Base-by-base conservation (phyloP, 129 eudicot species). In the Oenanthe sinensis region DNA sequence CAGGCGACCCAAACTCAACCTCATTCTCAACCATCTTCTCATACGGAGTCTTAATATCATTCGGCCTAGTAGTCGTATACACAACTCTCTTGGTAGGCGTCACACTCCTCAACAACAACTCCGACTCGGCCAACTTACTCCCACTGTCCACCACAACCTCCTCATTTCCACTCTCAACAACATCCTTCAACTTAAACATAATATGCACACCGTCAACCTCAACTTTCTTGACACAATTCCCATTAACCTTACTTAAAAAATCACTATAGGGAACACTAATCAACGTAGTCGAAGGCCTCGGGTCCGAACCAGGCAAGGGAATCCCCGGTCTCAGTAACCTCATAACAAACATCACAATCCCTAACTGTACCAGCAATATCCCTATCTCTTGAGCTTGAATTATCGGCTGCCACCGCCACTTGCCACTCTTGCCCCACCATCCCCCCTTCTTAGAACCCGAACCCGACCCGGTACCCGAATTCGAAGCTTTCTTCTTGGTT, bases 171-270 rank as follows among this genome's bases (percentile, higher is more conserved):
- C 82, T 86, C 72, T 67, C 72, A 12, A 28, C 72, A 47, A 68
- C 82, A 39, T 88, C 91, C 87, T 92, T 95, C 92, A 95, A 79
- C 79, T 88, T 95, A 81, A 95, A 95, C 96, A 90, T 87, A 30
- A 95, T 90, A 85, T 95, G 99, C 49, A 91, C 92, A 15, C 97
- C 99, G 85, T 95, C 99, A 55, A 95, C 99, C 85, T 95, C 99
- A 68, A 95, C 99, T 81, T 95, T 92, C 71, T 92, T 90, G 79
- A 95, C 97, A 81, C 89, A 87, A 87, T 95, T 86, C 42, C 88
- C 63, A 76, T 90, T 87, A 55, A 95, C 89, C 82, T 87, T 95
- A 78, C 83, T 87, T 85, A 95, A 82, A 75, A 95, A 95, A 75
- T 92, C 97, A 81, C 99, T 95, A 77, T 95, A 92, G 0, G 99